These are phyloP conservation scores for Mangifera indica DNA, from an alignment of 345 rosid species.

Conservation along the genomic window DNA sequence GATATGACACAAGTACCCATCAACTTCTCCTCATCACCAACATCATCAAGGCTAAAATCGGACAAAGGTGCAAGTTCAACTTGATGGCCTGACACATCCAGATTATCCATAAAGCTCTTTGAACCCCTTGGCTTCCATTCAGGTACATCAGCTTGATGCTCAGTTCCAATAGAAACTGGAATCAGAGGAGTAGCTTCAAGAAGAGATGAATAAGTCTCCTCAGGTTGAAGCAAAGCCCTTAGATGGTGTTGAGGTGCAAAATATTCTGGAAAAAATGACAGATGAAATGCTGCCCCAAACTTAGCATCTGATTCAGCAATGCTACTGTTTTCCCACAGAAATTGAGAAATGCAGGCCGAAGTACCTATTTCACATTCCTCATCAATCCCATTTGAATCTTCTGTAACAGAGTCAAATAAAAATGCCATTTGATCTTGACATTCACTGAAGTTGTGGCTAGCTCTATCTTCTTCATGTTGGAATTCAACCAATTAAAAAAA, in stretches of 20 bases:
- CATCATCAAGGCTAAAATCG: conserved; percentile 10
- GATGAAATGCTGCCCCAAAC: conserved; percentile 15
- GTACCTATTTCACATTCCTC: conserved; percentile 27
- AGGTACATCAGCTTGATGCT: conserved; percentile 59
- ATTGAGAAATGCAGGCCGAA: conserved; percentile 28
- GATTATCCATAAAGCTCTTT: conserved; percentile 11
- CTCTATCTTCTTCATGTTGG: conserved; percentile 27
- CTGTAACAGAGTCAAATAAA: conserved; percentile 13
- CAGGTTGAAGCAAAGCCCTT: conserved; percentile 28
- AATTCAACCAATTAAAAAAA: conserved; percentile 11
- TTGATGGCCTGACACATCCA: conserved; percentile 14
- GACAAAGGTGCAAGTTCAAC: conserved; percentile 9
- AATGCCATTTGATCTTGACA: conserved; percentile 26
- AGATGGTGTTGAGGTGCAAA: conserved; percentile 31
- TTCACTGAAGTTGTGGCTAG: conserved; percentile 21
- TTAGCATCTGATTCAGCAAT: conserved; percentile 35
- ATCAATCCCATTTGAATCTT: conserved; percentile 11
- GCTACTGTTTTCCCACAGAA: conserved; percentile 30
- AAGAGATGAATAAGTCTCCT: conserved; percentile 37
- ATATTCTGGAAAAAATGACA: conserved; percentile 44
- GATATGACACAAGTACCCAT: conserved; percentile 60
- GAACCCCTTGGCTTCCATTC: conserved; percentile 31
- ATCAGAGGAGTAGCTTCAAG: conserved; percentile 35
- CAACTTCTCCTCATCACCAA: conserved; percentile 27
- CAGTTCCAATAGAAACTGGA: conserved; percentile 52